phyloP scores from a whole-genome alignment of 257 asterid genomes.

The Agastache rugosa region DNA sequence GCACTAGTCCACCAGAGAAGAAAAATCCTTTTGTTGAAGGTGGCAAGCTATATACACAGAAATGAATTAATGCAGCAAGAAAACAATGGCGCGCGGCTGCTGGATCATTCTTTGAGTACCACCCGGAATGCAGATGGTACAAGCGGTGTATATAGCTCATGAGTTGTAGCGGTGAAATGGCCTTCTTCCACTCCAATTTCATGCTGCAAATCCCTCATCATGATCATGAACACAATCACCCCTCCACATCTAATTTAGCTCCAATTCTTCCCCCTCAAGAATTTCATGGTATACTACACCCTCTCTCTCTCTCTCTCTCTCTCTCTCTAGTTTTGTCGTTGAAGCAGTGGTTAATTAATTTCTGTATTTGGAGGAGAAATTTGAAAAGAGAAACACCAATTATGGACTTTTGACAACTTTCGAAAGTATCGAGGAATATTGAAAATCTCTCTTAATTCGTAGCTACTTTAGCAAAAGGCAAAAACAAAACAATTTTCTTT shows the following conservation, averaged over 20 bases:
- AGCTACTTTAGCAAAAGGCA: conserved; percentile 34
- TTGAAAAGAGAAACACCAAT: conserved; percentile 13
- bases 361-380: no score
- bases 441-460: neutral
- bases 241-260: conserved; percentile 47
- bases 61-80: conserved; percentile 41
- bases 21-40: conserved; percentile 30
- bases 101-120: conserved; percentile 24
- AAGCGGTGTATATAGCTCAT: conserved; percentile 41
- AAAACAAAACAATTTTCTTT: neutral
- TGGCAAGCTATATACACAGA: conserved; percentile 64
- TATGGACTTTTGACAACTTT: conserved; percentile 29
- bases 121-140: conserved; percentile 35
- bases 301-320: neutral
- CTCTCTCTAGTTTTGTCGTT: neutral
- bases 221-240: conserved; percentile 43
- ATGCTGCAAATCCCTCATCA: conserved; percentile 77
- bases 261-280: conserved; percentile 57
- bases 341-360: no score
- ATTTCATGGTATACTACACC: conserved; percentile 42
- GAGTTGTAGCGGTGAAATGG: conserved; percentile 63
- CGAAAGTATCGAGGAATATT: conserved; percentile 26
- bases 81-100: conserved; percentile 8
- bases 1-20: conserved; percentile 11
- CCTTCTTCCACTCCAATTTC: conserved; percentile 78